Percentiles rank a stretch among this genome's conserved stretches.
phyloP scores from a whole-genome alignment of 106 monocot species.

The Dendrobium huoshanense region DNA sequence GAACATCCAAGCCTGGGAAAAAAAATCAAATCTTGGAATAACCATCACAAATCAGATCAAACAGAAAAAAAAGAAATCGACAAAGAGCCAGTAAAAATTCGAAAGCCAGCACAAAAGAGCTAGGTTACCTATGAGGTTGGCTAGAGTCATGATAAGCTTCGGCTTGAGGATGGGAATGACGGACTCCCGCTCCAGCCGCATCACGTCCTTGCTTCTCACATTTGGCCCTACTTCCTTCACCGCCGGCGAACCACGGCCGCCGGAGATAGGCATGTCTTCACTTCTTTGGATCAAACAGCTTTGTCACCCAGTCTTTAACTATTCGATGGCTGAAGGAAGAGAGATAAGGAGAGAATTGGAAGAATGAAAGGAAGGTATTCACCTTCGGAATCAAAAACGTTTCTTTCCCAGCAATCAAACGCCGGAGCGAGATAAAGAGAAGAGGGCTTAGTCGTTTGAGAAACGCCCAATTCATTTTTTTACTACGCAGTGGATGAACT shows the following conservation, averaged over 20 bases:
- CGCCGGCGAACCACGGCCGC: background rate
- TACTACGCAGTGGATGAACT: no score
- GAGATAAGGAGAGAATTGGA: background rate
- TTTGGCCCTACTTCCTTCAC: slow-evolving; percentile 1
- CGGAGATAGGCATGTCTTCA: background rate
- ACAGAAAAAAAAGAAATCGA: background rate
- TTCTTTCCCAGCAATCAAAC: background rate
- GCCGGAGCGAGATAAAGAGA: background rate
- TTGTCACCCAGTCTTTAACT: background rate
- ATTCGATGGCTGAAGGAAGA: background rate
- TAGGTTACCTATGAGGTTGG: slow-evolving; percentile 61
- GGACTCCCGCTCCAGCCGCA: slow-evolving; percentile 66
- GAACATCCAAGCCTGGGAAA: background rate
- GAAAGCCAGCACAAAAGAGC: background rate
- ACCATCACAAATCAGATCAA: background rate
- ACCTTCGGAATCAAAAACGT: background rate
- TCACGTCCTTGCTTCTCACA: slow-evolving; percentile 55
- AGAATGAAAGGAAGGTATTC: background rate
- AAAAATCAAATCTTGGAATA: background rate
- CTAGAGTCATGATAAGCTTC: slow-evolving; percentile 74
- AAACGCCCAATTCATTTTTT: background rate
- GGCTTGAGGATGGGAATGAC: slow-evolving; percentile 87
- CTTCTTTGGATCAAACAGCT: background rate
- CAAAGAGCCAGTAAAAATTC: background rate
- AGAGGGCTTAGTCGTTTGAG: background rate